Conservation (phyloP, 371 early-diverging fungal species). For the Haplosporangium sp. region DNA sequence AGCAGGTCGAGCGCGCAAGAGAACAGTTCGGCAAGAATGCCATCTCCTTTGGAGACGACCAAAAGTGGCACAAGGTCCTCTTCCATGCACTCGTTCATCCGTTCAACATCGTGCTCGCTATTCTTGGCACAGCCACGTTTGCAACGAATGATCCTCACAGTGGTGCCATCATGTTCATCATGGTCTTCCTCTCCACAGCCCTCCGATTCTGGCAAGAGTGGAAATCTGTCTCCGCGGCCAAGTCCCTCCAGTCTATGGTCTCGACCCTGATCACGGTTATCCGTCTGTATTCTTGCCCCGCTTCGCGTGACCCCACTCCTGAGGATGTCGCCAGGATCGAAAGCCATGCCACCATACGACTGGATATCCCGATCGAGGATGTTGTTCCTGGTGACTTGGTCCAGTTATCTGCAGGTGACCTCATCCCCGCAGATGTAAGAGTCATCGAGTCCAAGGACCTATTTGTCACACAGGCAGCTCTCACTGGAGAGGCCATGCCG, state of each 20-base stretch:
- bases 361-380: constrained; percentile 52
- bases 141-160: constrained; percentile 31
- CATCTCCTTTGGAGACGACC: constrained; percentile 26
- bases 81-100: constrained; percentile 55
- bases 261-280: constrained; percentile 46
- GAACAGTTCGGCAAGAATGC: constrained; percentile 28
- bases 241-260: constrained; percentile 54
- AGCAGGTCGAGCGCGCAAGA: constrained; percentile 29
- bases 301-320: constrained; percentile 39
- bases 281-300: constrained; percentile 48
- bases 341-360: constrained; percentile 24
- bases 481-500: constrained; percentile 59
- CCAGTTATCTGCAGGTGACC: constrained; percentile 52
- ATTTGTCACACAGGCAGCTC: constrained; percentile 54
- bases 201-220: constrained; percentile 58
- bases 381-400: constrained; percentile 59
- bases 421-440: constrained; percentile 54
- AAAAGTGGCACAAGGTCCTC: constrained; percentile 49
- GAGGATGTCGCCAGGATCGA: constrained; percentile 40
- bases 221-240: constrained; percentile 49
- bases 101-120: constrained; percentile 55
- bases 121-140: constrained; percentile 44
- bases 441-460: constrained; percentile 56
- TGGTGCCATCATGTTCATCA: constrained; percentile 41
- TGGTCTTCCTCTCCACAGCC: constrained; percentile 53